Evolutionary conservation across 2,329 filamentous ascomycete species (phyloP).

Genomic region (Tolypocladium pustulatum): DNA sequence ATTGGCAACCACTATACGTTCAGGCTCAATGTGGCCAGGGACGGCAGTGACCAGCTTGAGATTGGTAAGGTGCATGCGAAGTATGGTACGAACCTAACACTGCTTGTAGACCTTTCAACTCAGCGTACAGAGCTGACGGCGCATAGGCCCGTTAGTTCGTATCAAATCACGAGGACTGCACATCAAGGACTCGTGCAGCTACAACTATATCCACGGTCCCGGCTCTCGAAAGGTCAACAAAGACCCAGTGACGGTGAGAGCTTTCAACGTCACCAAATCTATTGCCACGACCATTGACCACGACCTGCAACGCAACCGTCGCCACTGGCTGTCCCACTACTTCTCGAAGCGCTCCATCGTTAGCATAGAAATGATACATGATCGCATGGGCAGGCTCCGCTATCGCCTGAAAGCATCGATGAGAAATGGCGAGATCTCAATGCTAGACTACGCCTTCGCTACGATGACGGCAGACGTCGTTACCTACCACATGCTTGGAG

Average conservation of each 20-base stretch:
- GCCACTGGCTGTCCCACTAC: slow-evolving; percentile 9
- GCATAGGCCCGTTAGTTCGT: slow-evolving; percentile 18
- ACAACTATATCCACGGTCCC: slow-evolving; percentile 13
- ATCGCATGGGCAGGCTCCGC: slow-evolving; percentile 5
- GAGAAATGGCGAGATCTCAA: not conserved
- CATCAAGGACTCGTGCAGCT: slow-evolving; percentile 14
- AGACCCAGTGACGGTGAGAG: not conserved
- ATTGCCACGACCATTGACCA: slow-evolving; percentile 6
- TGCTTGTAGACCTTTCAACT: not conserved
- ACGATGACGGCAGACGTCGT: slow-evolving; percentile 11
- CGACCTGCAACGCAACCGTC: slow-evolving; percentile 5
- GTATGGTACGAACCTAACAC: slow-evolving; percentile 11
- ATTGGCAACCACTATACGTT: slow-evolving; percentile 16
- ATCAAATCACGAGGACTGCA: slow-evolving; percentile 22
- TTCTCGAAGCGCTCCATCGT: slow-evolving; percentile 13
- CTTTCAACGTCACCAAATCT: slow-evolving; percentile 4
- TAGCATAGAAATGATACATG: slow-evolving; percentile 8
- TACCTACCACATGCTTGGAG: slow-evolving; percentile 7
- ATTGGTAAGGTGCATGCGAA: slow-evolving; percentile 16
- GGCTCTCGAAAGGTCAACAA: slow-evolving; percentile 2
- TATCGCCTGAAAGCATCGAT: slow-evolving; percentile 2
- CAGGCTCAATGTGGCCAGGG: slow-evolving; percentile 14
- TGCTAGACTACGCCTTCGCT: slow-evolving; percentile 8
- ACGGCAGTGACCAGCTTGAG: too few species aligned
- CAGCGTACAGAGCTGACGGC: not conserved